A percentile compares a stretch with the other conserved stretches of the same genome.
These are phyloP conservation scores for Adansonia rubrostipa DNA, from an alignment of 441 rosid genomes.

Conservation along the genomic window DNA sequence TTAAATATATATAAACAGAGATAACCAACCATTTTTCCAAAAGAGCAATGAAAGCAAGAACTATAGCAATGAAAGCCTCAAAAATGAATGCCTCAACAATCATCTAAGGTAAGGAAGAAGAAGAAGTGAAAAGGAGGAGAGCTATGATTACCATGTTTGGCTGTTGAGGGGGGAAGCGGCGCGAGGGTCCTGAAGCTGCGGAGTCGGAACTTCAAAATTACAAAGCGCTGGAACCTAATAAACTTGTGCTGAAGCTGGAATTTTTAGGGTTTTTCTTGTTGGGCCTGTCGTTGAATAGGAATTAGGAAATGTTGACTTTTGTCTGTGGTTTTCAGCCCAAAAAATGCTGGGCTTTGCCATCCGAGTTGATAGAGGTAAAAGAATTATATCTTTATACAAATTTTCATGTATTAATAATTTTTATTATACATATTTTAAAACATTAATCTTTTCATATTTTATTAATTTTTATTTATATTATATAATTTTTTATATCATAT, in stretches of 20 bases:
- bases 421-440: no score
- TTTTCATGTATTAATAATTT: neutral
- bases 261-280: constrained; percentile 18
- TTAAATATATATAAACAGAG: neutral
- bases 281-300: neutral
- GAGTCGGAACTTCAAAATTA: neutral
- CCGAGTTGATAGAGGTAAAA: no score
- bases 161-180: neutral
- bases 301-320: neutral
- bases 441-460: no score
- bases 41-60: neutral
- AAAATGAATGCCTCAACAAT: neutral
- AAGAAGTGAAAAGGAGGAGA: neutral
- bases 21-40: neutral
- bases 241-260: neutral
- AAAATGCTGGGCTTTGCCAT: neutral
- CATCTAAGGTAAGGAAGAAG: neutral
- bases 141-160: constrained; percentile 1
- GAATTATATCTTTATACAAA: no score
- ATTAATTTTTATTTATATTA: no score
- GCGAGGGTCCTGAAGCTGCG: constrained; percentile 11
- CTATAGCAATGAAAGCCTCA: neutral
- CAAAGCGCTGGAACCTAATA: neutral
- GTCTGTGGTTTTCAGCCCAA: neutral
- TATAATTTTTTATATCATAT: no score